Percentiles rank a stretch among this genome's conserved stretches.
Conservation (phyloP, 768 basidiomycete species). For the Amanita pallidorosea region DNA sequence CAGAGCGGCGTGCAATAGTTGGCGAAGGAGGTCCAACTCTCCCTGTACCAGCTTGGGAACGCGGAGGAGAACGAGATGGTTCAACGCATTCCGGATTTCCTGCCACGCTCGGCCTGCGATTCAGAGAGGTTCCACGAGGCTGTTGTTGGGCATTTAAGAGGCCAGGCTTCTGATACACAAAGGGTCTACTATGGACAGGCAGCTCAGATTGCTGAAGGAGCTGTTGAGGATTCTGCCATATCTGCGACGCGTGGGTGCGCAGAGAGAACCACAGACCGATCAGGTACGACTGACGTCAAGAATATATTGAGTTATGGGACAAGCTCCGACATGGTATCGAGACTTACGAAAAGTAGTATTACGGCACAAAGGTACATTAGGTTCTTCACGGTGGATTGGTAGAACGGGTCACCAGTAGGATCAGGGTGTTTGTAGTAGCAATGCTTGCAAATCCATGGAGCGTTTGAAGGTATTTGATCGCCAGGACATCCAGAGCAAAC, state of each 20-base stretch:
- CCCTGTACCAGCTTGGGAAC: constrained; percentile 16
- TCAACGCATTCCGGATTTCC: constrained; percentile 19
- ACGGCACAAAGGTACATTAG: constrained; percentile 93
- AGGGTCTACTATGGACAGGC: constrained; percentile 42
- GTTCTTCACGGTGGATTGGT: constrained; percentile 89
- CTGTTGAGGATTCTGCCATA: constrained; percentile 96
- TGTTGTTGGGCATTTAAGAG: constrained; percentile 13
- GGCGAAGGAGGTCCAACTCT: constrained; percentile 27
- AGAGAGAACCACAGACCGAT: constrained; percentile 98
- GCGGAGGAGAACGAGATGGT: constrained; percentile 27
- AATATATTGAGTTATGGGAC: background rate
- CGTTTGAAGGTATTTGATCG: constrained; percentile 25
- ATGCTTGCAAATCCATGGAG: constrained; percentile 78
- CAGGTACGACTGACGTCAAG: constrained; percentile 68
- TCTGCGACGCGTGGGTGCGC: constrained; percentile 94
- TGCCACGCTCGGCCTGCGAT: constrained; percentile 36
- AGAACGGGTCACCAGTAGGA: constrained; percentile 90
- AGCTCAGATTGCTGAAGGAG: constrained; percentile 61
- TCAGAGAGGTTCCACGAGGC: constrained; percentile 19
- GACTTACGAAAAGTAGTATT: constrained; percentile 80
- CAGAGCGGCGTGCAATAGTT: constrained; percentile 36
- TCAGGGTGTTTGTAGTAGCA: constrained; percentile 95
- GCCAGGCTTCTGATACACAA: constrained; percentile 49
- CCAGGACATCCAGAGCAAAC: constrained; percentile 74
- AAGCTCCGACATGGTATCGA: background rate